Base-by-base conservation (phyloP, 805 yeast genomes). In the Candida montana region DNA sequence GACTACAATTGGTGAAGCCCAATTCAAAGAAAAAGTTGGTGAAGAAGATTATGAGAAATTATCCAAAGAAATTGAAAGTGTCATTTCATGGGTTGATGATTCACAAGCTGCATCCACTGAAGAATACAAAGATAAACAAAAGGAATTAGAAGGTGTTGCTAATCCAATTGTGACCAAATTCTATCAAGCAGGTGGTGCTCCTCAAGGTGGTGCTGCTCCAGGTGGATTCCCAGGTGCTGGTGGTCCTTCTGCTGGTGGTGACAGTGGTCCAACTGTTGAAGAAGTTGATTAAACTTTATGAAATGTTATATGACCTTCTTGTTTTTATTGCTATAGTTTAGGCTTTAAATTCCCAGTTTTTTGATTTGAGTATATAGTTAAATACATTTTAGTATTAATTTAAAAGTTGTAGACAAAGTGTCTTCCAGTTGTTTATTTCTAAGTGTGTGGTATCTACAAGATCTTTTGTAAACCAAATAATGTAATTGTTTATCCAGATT, bases 161-260 rank as follows among this genome's bases (percentile, higher is more conserved):
- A 90, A 90, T 83, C 97, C 97, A 70, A 87, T 90, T 74, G 83
- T 90, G 84, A 77, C 89, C 66, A 88, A 89, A 79, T 86, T 93
- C 78, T 91, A 91, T 82, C 91, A 85, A 71, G 89, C 81, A 55
- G 69, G 67, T 51, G 96, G 95, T 72, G 95, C 87, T 66, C 83
- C 83, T 21, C 24, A 21, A 59, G 81, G 81, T 58, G 73, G 70
- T 45, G 75, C 65, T 57, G 69, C 72, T 65, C 77, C 68, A 59
- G 85, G 79, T 57, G 79, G 73, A 66, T 80, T 80, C 59, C 79
- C 78, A 55, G 81, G 75, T 50, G 74, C 75, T 53, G 71, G 68
- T 54, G 66, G 69, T 53, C 76, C 75, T 59, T 77, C 81, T 55
- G 79, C 72, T 53, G 75, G 69, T 54, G 77, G 71, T 49, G 67